These are phyloP conservation scores for Fraxinus quadrangulata DNA, from an alignment of 257 asterid species.

Conservation along the genomic window DNA sequence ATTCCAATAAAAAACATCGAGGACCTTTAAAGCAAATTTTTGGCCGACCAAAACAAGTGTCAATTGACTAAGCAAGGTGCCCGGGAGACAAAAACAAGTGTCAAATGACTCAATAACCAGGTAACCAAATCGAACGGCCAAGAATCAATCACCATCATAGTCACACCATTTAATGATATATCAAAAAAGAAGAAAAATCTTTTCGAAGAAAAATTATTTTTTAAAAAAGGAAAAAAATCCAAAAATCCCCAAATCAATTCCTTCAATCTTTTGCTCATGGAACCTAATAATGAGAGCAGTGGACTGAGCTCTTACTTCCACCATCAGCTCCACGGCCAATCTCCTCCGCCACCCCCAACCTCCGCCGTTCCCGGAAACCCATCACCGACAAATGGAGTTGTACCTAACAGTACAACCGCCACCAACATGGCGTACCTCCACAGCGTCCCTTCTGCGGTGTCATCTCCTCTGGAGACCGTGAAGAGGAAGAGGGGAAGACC, in stretches of 20 bases:
- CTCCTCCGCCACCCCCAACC: constrained; percentile 21
- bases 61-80: not conserved
- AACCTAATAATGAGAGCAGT: constrained; percentile 56
- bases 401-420: constrained; percentile 17
- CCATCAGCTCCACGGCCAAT: constrained; percentile 32
- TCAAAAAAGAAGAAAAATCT: not conserved
- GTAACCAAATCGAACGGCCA: not conserved
- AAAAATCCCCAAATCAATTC: constrained; percentile 4
- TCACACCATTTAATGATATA: not conserved
- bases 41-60: not conserved
- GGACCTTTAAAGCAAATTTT: not conserved
- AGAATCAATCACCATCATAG: not conserved
- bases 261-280: constrained; percentile 32
- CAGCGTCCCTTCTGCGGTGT: constrained; percentile 38
- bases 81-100: not conserved
- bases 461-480: constrained; percentile 35
- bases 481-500: constrained; percentile 57
- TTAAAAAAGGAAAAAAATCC: not conserved
- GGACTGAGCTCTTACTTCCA: constrained; percentile 56
- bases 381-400: constrained; percentile 32
- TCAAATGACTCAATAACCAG: not conserved
- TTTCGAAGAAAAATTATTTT: not conserved
- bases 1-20: not conserved
- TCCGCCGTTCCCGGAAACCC: not conserved
- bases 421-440: constrained; percentile 39